A percentile compares a stretch with the other conserved stretches of the same genome.
Conservation (phyloP, 768 basidiomycete species). For the Sistotremastrum niveocremeum region DNA sequence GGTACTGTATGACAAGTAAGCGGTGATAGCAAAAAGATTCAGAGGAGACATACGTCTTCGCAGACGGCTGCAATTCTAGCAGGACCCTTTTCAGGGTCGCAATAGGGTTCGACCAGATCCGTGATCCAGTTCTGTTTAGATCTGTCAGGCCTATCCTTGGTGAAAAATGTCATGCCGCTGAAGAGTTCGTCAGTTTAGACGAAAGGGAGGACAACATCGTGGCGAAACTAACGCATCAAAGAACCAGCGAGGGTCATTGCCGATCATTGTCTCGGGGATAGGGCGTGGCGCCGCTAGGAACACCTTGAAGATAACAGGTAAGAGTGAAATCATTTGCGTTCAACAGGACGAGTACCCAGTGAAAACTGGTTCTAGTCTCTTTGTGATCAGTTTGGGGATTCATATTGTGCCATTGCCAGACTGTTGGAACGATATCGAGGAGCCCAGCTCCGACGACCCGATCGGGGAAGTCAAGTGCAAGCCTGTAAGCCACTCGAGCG, state of each 20-base stretch:
- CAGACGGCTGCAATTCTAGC: conserved; percentile 5
- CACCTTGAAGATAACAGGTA: not conserved
- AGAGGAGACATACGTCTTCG: conserved; percentile 5
- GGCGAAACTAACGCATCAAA: not conserved
- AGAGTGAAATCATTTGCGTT: not conserved
- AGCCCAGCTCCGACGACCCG: conserved; percentile 8
- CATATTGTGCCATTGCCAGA: conserved; percentile 9
- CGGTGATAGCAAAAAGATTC: not conserved
- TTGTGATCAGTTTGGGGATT: conserved; percentile 6
- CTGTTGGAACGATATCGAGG: conserved; percentile 10
- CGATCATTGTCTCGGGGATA: conserved; percentile 9
- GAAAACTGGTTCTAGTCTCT: conserved; percentile 7
- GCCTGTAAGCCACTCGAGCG: conserved; percentile 8
- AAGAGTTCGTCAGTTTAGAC: not conserved
- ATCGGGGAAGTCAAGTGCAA: conserved; percentile 9
- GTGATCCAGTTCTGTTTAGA: conserved; percentile 4
- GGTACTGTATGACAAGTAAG: conserved; percentile 3
- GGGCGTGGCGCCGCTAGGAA: conserved; percentile 9
- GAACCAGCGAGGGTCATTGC: conserved; percentile 3
- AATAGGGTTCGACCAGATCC: conserved; percentile 7
- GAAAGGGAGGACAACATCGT: too few species aligned
- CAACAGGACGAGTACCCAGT: conserved; percentile 4
- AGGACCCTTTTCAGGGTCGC: conserved; percentile 4
- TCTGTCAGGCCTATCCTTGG: not conserved
- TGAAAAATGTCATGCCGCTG: not conserved